Conservation (phyloP, 306 rosid species). For the Geum urbanum region DNA sequence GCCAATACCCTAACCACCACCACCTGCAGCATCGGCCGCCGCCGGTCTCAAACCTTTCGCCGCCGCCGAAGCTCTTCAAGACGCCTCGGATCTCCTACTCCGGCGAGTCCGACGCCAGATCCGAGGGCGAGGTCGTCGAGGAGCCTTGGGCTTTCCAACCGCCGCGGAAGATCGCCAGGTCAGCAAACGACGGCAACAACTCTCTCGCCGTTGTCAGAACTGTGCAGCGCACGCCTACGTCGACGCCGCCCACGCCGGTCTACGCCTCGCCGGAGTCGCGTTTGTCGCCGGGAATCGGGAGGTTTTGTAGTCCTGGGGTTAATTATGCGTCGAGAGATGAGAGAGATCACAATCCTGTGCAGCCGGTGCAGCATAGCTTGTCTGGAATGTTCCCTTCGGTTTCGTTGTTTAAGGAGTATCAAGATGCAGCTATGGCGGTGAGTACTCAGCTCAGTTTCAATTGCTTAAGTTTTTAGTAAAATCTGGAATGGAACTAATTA, state of each 20-base stretch:
- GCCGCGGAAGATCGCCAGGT: slow-evolving; percentile 56
- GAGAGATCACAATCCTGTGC: slow-evolving; percentile 26
- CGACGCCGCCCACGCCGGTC: slow-evolving; percentile 35
- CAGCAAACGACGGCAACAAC: slow-evolving; percentile 42
- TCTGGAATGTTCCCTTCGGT: slow-evolving; percentile 78
- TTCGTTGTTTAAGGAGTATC: slow-evolving; percentile 85
- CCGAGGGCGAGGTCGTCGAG: slow-evolving; percentile 54
- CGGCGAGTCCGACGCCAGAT: slow-evolving; percentile 16
- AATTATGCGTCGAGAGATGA: slow-evolving; percentile 33
- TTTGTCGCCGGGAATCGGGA: slow-evolving; percentile 54
- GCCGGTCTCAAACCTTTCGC: slow-evolving; percentile 43
- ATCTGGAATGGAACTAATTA: neutral
- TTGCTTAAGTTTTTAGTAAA: neutral
- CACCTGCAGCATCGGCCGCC: slow-evolving; percentile 16
- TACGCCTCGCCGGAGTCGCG: slow-evolving; percentile 48
- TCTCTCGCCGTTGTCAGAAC: slow-evolving; percentile 53
- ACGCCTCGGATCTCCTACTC: slow-evolving; percentile 25
- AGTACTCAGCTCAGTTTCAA: slow-evolving; percentile 3
- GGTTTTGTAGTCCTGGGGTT: slow-evolving; percentile 30
- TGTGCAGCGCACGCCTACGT: slow-evolving; percentile 34
- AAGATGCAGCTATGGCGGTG: slow-evolving; percentile 95
- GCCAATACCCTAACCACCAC: slow-evolving; percentile 32
- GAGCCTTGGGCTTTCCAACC: slow-evolving; percentile 67
- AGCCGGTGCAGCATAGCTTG: slow-evolving; percentile 42
- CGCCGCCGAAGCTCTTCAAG: slow-evolving; percentile 34